These are phyloP conservation scores for Botrytis aclada DNA, from an alignment of 2,329 filamentous ascomycete species.

Conservation along the genomic window DNA sequence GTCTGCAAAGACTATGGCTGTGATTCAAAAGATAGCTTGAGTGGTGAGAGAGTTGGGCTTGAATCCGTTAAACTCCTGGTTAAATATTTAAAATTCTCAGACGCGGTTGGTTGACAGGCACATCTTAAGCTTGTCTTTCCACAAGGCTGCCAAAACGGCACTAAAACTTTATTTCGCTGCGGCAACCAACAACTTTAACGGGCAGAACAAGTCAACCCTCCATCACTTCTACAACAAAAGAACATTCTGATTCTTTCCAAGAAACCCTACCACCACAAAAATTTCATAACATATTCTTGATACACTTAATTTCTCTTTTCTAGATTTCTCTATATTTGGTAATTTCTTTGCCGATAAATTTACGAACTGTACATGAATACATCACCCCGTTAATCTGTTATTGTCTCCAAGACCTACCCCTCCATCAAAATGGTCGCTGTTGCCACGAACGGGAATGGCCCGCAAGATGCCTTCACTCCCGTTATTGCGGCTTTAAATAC, in stretches of 20 bases:
- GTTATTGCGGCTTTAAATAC: slow-evolving; percentile 86
- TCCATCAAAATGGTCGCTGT: slow-evolving; percentile 36
- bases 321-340: not conserved
- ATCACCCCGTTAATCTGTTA: slow-evolving; percentile 16
- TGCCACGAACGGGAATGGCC: slow-evolving; percentile 54
- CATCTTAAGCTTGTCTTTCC: not conserved
- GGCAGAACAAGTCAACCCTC: not conserved
- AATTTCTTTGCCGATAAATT: not conserved
- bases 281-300: not conserved
- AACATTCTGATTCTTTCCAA: slow-evolving; percentile 18
- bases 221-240: slow-evolving; percentile 10
- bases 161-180: slow-evolving; percentile 21
- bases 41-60: slow-evolving; percentile 11
- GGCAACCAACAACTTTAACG: slow-evolving; percentile 15
- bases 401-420: slow-evolving; percentile 30
- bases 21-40: not conserved
- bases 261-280: not conserved
- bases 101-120: slow-evolving; percentile 6
- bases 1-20: not conserved
- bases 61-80: slow-evolving; percentile 13
- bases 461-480: slow-evolving; percentile 72
- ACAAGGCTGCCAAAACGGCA: slow-evolving; percentile 18
- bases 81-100: slow-evolving; percentile 9
- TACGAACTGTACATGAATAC: slow-evolving; percentile 20
- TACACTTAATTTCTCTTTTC: not conserved